Evolutionary conservation across 345 rosid genomes (phyloP).

Genomic region (Cochlearia excelsa): DNA sequence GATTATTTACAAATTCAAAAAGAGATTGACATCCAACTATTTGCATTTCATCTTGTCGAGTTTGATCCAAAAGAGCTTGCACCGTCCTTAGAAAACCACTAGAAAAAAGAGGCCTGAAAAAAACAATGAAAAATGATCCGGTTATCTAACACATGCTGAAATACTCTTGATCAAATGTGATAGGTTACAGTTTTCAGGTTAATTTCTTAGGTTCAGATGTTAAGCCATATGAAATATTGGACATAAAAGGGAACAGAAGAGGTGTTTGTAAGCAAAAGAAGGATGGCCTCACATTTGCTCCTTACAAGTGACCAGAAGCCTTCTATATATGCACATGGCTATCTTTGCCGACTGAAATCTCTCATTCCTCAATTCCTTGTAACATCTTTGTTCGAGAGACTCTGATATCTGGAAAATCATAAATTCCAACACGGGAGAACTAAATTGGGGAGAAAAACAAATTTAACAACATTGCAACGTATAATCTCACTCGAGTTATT

Average conservation of each 20-base stretch:
- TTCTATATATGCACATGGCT: slow-evolving; percentile 83
- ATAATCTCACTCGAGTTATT: slow-evolving; percentile 6
- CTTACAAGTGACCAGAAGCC: slow-evolving; percentile 72
- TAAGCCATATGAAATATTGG: slow-evolving; percentile 2
- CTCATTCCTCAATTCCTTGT: slow-evolving; percentile 93
- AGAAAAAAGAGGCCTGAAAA: slow-evolving; percentile 75
- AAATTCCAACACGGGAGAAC: slow-evolving; percentile 23
- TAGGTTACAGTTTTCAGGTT: slow-evolving; percentile 5
- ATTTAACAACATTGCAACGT: background rate
- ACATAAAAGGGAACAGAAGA: background rate
- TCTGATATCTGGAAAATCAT: slow-evolving; percentile 61
- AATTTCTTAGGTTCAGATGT: slow-evolving; percentile 18
- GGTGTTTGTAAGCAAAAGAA: slow-evolving; percentile 28
- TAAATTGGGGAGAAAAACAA: slow-evolving; percentile 8
- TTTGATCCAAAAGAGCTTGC: slow-evolving; percentile 76
- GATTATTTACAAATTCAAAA: slow-evolving; percentile 86
- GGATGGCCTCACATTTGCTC: slow-evolving; percentile 86
- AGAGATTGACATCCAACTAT: slow-evolving; percentile 81
- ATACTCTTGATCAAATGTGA: slow-evolving; percentile 10
- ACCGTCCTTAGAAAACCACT: slow-evolving; percentile 79
- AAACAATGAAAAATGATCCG: background rate
- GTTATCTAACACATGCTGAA: background rate
- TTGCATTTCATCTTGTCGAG: slow-evolving; percentile 70
- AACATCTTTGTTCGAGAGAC: slow-evolving; percentile 92
- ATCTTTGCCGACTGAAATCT: slow-evolving; percentile 73